Percentiles rank a stretch among this genome's conserved stretches.
Evolutionary conservation across 208 protist species (phyloP).

Genomic region (Trypanosoma boissoni): DNA sequence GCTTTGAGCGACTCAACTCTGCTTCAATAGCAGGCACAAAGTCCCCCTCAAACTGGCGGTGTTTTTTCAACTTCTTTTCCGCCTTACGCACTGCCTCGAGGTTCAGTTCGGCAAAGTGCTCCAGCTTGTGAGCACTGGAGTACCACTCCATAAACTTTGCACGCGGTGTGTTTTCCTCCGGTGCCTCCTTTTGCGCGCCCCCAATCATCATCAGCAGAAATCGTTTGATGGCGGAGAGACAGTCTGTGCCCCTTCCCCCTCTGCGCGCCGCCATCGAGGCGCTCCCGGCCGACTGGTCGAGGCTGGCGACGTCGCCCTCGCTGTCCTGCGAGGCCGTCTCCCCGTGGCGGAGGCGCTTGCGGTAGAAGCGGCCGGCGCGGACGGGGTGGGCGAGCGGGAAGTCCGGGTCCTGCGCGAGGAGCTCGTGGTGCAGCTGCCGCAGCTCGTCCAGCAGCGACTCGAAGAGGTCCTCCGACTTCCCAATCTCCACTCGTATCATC

Average conservation of each 20-base stretch:
- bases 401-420: slow-evolving; percentile 64
- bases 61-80: slow-evolving; percentile 87
- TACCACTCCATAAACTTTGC: slow-evolving; percentile 86
- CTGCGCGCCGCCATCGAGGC: slow-evolving; percentile 24
- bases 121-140: slow-evolving; percentile 82
- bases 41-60: slow-evolving; percentile 68
- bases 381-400: slow-evolving; percentile 33
- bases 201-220: slow-evolving; percentile 82
- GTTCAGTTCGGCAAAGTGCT: slow-evolving; percentile 91
- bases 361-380: slow-evolving; percentile 48
- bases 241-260: slow-evolving; percentile 12
- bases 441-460: slow-evolving; percentile 77
- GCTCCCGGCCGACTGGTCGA: slow-evolving; percentile 24
- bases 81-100: slow-evolving; percentile 84
- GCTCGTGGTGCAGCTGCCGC: slow-evolving; percentile 55
- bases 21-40: slow-evolving; percentile 73
- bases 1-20: slow-evolving; percentile 61
- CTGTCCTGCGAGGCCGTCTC: not conserved
- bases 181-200: slow-evolving; percentile 57
- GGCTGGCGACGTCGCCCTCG: not conserved
- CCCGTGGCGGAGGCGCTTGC: slow-evolving; percentile 31
- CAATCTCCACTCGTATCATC: slow-evolving; percentile 68
- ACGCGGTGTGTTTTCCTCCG: slow-evolving; percentile 61
- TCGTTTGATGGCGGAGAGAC: slow-evolving; percentile 44
- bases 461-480: slow-evolving; percentile 68